These are phyloP conservation scores for Discostella stelligeroides DNA, from an alignment of 108 stramenopile species.

Conservation along the genomic window DNA sequence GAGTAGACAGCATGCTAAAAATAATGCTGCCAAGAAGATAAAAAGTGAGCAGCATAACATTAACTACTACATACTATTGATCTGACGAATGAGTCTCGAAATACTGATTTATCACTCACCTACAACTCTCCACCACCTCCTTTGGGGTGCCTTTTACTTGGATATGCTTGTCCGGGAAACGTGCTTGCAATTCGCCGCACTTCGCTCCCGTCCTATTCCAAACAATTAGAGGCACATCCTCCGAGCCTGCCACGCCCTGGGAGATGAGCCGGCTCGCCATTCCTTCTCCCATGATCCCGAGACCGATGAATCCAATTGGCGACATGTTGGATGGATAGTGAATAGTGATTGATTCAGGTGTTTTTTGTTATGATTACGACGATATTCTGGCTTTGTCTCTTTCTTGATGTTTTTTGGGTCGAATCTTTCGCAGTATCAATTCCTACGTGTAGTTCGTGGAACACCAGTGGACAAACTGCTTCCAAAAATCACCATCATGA, in stretches of 20 bases:
- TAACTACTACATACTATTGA: too few relatives aligned
- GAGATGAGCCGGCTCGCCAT: conserved; percentile 85
- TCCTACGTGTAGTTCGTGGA: too few relatives aligned
- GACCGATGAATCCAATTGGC: conserved; percentile 80
- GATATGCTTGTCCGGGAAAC: conserved; percentile 66
- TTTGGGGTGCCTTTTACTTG: conserved; percentile 64
- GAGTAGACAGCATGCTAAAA: conserved; percentile 72
- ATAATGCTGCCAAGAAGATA: not conserved
- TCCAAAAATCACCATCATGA: too few relatives aligned
- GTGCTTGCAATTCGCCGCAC: conserved; percentile 56
- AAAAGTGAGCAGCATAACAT: too few relatives aligned
- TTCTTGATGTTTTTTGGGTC: too few relatives aligned
- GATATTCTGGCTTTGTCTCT: too few relatives aligned
- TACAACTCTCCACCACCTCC: conserved; percentile 80
- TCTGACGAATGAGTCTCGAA: too few relatives aligned
- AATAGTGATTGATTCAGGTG: too few relatives aligned
- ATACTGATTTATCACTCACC: conserved; percentile 12
- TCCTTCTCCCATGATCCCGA: conserved; percentile 94
- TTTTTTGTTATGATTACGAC: too few relatives aligned
- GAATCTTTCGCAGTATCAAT: too few relatives aligned
- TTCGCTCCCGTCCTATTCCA: conserved; percentile 84
- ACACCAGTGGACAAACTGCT: too few relatives aligned
- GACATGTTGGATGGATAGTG: too few relatives aligned
- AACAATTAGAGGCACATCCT: conserved; percentile 66
- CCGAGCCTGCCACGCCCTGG: conserved; percentile 68